These are phyloP conservation scores for Daldinia eschscholtzii DNA, from an alignment of 2,329 filamentous ascomycete species.

Conservation along the genomic window DNA sequence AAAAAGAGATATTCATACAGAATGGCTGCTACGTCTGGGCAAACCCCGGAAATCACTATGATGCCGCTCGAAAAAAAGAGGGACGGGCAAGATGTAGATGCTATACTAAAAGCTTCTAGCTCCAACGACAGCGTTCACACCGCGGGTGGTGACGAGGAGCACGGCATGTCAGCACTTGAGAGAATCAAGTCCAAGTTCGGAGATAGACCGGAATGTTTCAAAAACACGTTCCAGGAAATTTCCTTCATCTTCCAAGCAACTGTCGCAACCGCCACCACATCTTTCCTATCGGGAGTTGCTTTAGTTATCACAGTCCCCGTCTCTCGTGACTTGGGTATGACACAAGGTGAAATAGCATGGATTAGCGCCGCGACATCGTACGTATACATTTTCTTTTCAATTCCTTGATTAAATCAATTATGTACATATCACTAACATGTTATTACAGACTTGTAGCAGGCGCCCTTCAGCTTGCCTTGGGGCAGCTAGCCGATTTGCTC, in stretches of 20 bases:
- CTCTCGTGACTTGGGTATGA: constrained; percentile 71
- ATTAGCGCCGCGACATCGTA: constrained; percentile 72
- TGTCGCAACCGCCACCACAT: constrained; percentile 73
- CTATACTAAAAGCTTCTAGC: constrained; percentile 28
- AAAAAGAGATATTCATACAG: neutral
- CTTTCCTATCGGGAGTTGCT: constrained; percentile 69
- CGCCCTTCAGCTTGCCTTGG: constrained; percentile 75
- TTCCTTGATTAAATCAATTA: neutral
- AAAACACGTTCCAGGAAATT: constrained; percentile 71
- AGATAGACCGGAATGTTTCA: constrained; percentile 70
- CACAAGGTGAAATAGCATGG: constrained; percentile 75
- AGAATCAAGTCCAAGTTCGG: constrained; percentile 49
- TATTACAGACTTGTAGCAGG: constrained; percentile 67
- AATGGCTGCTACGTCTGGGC: constrained; percentile 30
- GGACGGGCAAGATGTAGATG: constrained; percentile 10
- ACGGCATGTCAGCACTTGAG: constrained; percentile 40
- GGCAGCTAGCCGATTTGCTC: constrained; percentile 74
- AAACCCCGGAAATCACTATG: constrained; percentile 29
- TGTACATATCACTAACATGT: constrained; percentile 15
- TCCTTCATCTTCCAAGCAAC: constrained; percentile 75
- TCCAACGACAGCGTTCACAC: constrained; percentile 8
- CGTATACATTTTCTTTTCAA: constrained; percentile 40
- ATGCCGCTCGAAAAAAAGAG: constrained; percentile 25
- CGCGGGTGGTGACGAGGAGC: constrained; percentile 34
- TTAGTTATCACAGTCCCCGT: constrained; percentile 74